Percentiles rank a stretch among this genome's conserved stretches.
Conservation (phyloP, 2,329 filamentous ascomycete genomes). For the Graphilbum sp. region DNA sequence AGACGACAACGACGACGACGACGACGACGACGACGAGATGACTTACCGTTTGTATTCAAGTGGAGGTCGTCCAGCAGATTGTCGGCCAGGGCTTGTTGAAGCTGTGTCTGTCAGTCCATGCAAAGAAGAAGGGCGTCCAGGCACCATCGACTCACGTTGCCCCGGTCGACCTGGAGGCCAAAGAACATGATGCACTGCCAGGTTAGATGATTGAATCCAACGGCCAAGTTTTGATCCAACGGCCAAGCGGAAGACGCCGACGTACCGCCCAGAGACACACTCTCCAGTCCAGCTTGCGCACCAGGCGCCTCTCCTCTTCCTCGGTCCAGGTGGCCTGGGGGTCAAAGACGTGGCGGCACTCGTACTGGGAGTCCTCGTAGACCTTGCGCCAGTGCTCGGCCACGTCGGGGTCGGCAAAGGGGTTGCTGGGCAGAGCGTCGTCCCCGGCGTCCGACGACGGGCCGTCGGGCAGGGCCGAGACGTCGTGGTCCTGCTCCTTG, state of each 20-base stretch:
- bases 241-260: too few relatives aligned
- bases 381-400: slow-evolving; percentile 18
- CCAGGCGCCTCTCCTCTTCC: slow-evolving; percentile 33
- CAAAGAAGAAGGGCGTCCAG: too few relatives aligned
- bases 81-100: slow-evolving; percentile 19
- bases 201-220: background rate
- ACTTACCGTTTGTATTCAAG: slow-evolving; percentile 19
- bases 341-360: slow-evolving; percentile 39
- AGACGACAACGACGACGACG: too few relatives aligned
- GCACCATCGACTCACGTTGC: slow-evolving; percentile 19
- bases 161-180: slow-evolving; percentile 19
- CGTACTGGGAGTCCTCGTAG: slow-evolving; percentile 25
- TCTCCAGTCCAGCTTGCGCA: slow-evolving; percentile 28
- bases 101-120: too few relatives aligned
- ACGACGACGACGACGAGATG: too few relatives aligned
- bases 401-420: slow-evolving; percentile 14
- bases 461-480: too few relatives aligned
- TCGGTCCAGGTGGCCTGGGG: slow-evolving; percentile 33
- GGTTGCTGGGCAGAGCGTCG: slow-evolving; percentile 10
- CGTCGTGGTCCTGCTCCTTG: too few relatives aligned
- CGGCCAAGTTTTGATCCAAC: too few relatives aligned
- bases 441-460: background rate
- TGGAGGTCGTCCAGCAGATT: slow-evolving; percentile 15
- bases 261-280: slow-evolving; percentile 18
- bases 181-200: slow-evolving; percentile 18